These are phyloP conservation scores for Heimioporus sp. DNA, from an alignment of 768 basidiomycete species.

Conservation along the genomic window DNA sequence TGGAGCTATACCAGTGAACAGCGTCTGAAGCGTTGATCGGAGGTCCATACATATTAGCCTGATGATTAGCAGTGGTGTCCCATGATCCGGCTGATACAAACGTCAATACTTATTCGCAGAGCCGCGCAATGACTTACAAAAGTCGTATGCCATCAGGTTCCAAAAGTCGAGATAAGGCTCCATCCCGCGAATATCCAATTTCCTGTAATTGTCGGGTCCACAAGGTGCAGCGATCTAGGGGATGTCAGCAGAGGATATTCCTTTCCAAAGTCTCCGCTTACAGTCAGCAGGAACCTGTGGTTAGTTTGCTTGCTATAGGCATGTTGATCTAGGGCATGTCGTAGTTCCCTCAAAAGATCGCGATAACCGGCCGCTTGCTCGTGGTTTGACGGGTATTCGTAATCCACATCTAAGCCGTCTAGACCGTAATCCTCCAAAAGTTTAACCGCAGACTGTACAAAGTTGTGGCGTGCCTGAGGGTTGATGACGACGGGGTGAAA, in stretches of 20 bases:
- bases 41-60: conserved; percentile 79
- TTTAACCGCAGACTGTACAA: conserved; percentile 77
- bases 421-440: conserved; percentile 89
- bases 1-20: conserved; percentile 64
- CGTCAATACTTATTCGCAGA: conserved; percentile 9
- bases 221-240: conserved; percentile 87
- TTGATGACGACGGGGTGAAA: conserved; percentile 82
- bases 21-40: conserved; percentile 61
- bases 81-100: conserved; percentile 65
- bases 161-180: conserved; percentile 88
- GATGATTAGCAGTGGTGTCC: conserved; percentile 72
- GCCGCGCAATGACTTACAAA: conserved; percentile 44
- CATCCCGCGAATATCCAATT: conserved; percentile 80
- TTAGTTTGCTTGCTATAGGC: conserved; percentile 58
- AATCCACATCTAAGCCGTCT: conserved; percentile 91
- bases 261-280: conserved; percentile 34
- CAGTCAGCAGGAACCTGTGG: conserved; percentile 72
- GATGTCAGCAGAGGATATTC: background rate
- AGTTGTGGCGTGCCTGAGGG: conserved; percentile 60
- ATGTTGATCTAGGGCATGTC: conserved; percentile 73
- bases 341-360: conserved; percentile 72
- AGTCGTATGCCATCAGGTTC: conserved; percentile 97
- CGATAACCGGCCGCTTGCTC: conserved; percentile 82
- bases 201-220: conserved; percentile 82
- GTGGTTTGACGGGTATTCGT: conserved; percentile 85